Conservation (phyloP, 106 monocot genomes). For the Vanilla planifolia region DNA sequence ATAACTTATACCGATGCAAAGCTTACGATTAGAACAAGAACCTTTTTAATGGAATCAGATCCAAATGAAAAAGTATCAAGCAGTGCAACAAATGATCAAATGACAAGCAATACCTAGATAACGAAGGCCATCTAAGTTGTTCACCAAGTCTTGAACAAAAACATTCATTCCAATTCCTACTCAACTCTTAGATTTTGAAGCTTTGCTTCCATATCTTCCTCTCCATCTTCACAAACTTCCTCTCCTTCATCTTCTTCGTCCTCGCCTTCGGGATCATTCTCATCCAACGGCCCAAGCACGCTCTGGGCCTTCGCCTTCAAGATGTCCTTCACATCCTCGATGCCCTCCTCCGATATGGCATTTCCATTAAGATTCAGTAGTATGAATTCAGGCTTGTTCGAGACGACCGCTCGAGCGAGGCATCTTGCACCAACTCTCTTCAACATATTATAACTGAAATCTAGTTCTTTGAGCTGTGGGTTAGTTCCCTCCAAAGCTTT, state of each 20-base stretch:
- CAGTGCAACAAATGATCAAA: too few relatives aligned
- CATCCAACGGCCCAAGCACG: constrained; percentile 85
- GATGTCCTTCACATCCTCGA: constrained; percentile 84
- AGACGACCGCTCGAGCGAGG: constrained; percentile 50
- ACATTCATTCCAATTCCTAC: constrained; percentile 5
- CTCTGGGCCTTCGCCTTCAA: constrained; percentile 40
- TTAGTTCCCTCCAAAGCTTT: constrained; percentile 44
- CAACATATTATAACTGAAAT: constrained; percentile 64
- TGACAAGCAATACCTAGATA: too few relatives aligned
- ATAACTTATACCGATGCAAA: too few relatives aligned
- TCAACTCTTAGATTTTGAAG: constrained; percentile 8
- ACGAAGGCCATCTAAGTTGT: too few relatives aligned
- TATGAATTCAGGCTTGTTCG: constrained; percentile 50
- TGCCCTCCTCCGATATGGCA: constrained; percentile 84
- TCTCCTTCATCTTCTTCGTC: constrained; percentile 11
- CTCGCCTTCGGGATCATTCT: constrained; percentile 73
- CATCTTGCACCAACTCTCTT: constrained; percentile 69
- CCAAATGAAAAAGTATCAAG: too few relatives aligned
- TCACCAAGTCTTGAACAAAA: too few relatives aligned
- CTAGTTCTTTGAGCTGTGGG: constrained; percentile 60
- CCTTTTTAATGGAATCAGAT: too few relatives aligned
- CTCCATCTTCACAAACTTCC: too few relatives aligned
- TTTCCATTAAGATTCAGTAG: constrained; percentile 78
- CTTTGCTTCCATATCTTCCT: not conserved
- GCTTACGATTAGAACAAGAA: too few relatives aligned